Evolutionary conservation across 495 filamentous ascomycete species (phyloP), one percentile per base, ranked within the genome.

Genomic region (Trichoderma gamsii): DNA sequence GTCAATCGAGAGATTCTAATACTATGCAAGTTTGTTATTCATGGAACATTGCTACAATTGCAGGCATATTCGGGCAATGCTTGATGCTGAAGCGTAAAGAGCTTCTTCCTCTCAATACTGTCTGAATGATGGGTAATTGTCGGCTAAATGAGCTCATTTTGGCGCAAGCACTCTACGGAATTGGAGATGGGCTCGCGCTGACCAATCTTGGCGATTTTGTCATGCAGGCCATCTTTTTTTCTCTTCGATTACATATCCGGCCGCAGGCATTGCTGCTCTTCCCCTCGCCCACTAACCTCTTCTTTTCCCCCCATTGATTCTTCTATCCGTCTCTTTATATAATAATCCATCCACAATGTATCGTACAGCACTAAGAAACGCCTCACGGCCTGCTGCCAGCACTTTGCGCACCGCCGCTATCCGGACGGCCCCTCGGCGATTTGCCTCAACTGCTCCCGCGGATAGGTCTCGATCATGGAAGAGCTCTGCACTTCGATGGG

Each of bases 391-490:
- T 15, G 41, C 44, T 3, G 41, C 29, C 6, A 38, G 64, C 65
- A 25, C 41, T 29, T 49, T 66, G 41, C 65, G 65, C 41, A 32
- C 65, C 3, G 11, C 65, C 7, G 12, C 51, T 18, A 23, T 61
- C 25, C 56, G 25, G 56, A 32, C 56, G 25, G 68, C 72, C 27
- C 73, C 76, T 70, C 83, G 85, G 70, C 86, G 92, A 76, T 89
- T 92, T 73, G 83, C 90, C 77, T 91, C 87, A 80, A 92, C 90
- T 67, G 81, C 86, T 71, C 81, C 90, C 66, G 79, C 87, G 5
- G 73, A 79, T 66, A 82, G 87, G 72, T 90, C 88, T 78, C 84
- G 92, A 74, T 89, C 87, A 73, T 97, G 90, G 92, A 97, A 91
- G 84, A 90, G 85, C 72, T 83, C 86, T n/a, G 82, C 80, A 9